Evolutionary conservation across 768 basidiomycete species (phyloP), one percentile per base, ranked within the genome.

Genomic region (Hortiboletus campestris): DNA sequence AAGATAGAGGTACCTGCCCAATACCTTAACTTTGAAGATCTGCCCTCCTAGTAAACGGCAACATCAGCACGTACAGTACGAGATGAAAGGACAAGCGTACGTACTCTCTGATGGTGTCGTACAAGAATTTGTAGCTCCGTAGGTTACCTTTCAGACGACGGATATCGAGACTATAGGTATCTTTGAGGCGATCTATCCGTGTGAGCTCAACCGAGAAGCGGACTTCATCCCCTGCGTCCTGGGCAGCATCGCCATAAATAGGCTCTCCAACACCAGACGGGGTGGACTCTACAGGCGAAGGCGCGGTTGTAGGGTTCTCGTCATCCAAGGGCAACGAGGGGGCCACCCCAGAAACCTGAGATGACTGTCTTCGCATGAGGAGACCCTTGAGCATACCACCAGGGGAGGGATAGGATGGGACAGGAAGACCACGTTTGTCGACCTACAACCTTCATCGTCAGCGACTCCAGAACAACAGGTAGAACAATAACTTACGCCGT

Each of bases 191-290:
- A 71, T 92, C 89, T 64, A 99, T 78, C 64, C 90, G 78, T 45
- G 96, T 98, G 59, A 99, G 74, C 76, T 99, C 97, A 58, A 98
- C 89, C 13, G 86, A 91, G 78, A 98, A 98, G 62, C 91, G 85
- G 62, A 99, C 93, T 84, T 98, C 97, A 63, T 96, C 96, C 31
- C 94, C 94, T 19, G 84, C 83, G 66, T 98, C 97, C 62, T 89
- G 83, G 5, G 78, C 68, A n/a, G 75, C 63, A 53, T 91, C 91
- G 14, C 95, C 95, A 65, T 96, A 98, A 20, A 87, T 67, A 20
- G 85, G 74, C 51, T 87, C 82, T n/a, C 65, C 61, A 48, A 73
- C 73, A 43, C 63, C 47, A 0, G 63, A 53, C n/a, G 75, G 36
- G 9, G 70, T 62, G n/a, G 68, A 55, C 56, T 84, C 83, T 28